Evolutionary conservation across 2,329 filamentous ascomycete species (phyloP), one percentile per base, ranked within the genome.

Genomic region (Nannizziopsis arthrosporioides): DNA sequence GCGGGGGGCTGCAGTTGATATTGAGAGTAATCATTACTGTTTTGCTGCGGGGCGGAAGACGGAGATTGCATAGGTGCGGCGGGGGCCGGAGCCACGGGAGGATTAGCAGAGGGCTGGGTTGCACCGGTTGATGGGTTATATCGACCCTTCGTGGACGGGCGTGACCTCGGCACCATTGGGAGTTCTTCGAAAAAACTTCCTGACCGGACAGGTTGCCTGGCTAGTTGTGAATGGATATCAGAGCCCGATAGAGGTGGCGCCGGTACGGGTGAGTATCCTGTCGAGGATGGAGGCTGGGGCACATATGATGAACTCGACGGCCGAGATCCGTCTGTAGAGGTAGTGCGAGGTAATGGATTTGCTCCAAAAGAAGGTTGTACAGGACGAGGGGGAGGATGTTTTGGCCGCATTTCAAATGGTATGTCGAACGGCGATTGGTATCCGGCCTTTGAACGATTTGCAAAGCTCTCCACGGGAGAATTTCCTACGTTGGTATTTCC

Each of bases 401-500:
- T 76, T 50, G 83, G 67, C 19, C 65, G 63, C 27, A 98, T 76
- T 47, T 95, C 90, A 67, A 92, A 85, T 3, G 92, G 92, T 15
- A 98, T 73, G 67, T 98, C 93, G 59, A 95, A 98, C 0, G 92
- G 92, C 15, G 90, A 96, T 42, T 83, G 77, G 63, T 98, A 98
- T 6, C 90, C 89, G 48, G 85, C 85, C 66, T 94, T 96, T 2
- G 86, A 72, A 64, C 93, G 93, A 64, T 90, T 84, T 5, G 78
- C 86, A 65, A 94, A 98, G 65, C 90, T 96, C 62, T 93, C 80
- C 1, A 48, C 36, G 2, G 22, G 18, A 30, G 22, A 2, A 2
- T 38, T 41, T 43, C 14, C 36, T 43, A 30, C 36, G 19, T 18
- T 40, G 12, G 14, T 18, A 34, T 3, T n/a, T 42, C 7, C 42